Base-by-base conservation (phyloP, 352 stramenopile species). In the Elongisporangium prolatum region DNA sequence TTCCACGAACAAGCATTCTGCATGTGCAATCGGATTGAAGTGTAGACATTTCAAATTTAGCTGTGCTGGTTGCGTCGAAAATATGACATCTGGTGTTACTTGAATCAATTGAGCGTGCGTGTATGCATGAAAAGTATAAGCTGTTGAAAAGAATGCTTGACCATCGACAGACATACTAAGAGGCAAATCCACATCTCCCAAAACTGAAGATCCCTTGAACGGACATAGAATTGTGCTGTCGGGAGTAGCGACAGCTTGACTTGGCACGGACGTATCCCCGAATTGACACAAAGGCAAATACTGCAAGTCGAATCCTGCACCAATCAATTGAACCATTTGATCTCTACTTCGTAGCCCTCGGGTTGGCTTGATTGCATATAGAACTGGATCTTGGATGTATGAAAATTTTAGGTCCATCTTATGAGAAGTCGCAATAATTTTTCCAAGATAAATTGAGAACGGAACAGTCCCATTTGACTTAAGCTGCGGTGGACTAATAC, bases 91-190 rank as follows among this genome's bases (percentile, higher is more conserved):
- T 8, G 75, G 72, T 2, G 17, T 44, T 22, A 65, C 57, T 5
- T 28, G 49, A n/a, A 44, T 67, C 14, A 82, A 22, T 4, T 61
- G 3, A 9, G 64, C 50, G 8, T 68, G 54, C 20, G 64, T 47
- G 22, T 74, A 65, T 9, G 73, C 49, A 16, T 64, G 64, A 21
- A 82, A 79, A 13, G 20, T 60, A 11, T 68, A 68, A 0, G 72
- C 68, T 34, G 72, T 79, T 8, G 69, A 59, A 37, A 80, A 67
- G 11, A 61, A 80, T 4, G 64, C 6, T 0, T 48, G 13, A 11
- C 63, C 71, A 52, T 62, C 62, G 48, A 80, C 56, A 37, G 69
- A 75, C 21, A 83, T 51, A 3, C 57, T 51, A 52, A 83, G 52
- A 0, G 63, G 52, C 3, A 82, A 40, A 34, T 34, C 24, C 3